Percentiles rank a stretch among this genome's conserved stretches.
These are phyloP conservation scores for Celoporthe dispersa DNA, from an alignment of 2,329 filamentous ascomycete genomes.

Conservation along the genomic window DNA sequence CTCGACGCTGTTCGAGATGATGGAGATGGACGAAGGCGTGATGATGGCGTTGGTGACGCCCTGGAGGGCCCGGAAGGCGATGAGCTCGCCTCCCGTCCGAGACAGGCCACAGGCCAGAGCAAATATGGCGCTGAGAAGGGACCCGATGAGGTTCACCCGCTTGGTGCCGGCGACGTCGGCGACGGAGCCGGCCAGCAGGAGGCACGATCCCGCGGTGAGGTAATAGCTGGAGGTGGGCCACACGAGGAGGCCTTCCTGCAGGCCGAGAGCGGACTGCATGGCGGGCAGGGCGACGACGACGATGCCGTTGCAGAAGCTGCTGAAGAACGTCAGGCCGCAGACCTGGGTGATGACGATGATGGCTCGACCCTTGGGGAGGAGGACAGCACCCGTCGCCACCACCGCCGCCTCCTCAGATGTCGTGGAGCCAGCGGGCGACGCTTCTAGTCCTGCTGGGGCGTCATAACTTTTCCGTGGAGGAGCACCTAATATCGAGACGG, in stretches of 20 bases:
- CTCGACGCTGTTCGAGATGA: conserved; percentile 40
- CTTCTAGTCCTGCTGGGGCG: background rate
- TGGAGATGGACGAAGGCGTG: conserved; percentile 42
- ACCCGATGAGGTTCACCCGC: conserved; percentile 41
- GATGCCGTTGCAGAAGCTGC: conserved; percentile 39
- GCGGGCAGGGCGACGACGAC: conserved; percentile 46
- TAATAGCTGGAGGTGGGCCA: conserved; percentile 46
- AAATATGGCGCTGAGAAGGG: conserved; percentile 37
- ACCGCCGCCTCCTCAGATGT: background rate
- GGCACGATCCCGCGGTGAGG: conserved; percentile 42
- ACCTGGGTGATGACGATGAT: conserved; percentile 28
- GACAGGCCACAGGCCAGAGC: conserved; percentile 41
- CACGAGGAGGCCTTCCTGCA: conserved; percentile 41
- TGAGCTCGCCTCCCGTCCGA: conserved; percentile 39
- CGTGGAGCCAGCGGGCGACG: background rate
- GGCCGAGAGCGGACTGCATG: conserved; percentile 44
- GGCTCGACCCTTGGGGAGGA: conserved; percentile 9
- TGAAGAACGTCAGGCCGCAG: conserved; percentile 36
- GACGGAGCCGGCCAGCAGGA: conserved; percentile 45
- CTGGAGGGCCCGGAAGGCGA: conserved; percentile 45
- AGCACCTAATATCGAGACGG: background rate
- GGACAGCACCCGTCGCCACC: no score
- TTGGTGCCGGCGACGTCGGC: conserved; percentile 44
- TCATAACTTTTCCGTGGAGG: background rate
- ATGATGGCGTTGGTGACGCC: conserved; percentile 44